These are phyloP conservation scores for Fusarium ramigenum DNA, from an alignment of 2,329 filamentous ascomycete species.

Conservation along the genomic window DNA sequence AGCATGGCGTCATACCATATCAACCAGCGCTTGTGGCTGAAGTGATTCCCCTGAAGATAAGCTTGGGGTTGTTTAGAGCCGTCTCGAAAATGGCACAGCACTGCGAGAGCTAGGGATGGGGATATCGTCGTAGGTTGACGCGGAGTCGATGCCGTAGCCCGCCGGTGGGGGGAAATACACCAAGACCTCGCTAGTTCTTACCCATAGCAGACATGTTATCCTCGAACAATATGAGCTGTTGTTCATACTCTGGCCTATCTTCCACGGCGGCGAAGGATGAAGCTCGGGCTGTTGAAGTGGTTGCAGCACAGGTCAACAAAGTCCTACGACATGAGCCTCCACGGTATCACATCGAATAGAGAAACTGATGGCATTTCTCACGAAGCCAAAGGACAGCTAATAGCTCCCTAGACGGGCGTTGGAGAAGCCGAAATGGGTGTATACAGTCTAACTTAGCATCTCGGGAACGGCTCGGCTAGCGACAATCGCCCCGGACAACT, in stretches of 20 bases:
- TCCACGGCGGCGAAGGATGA: constrained; percentile 69
- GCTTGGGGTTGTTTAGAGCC: constrained; percentile 47
- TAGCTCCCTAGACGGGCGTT: not conserved
- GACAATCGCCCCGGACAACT: constrained; percentile 67
- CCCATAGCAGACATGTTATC: constrained; percentile 38
- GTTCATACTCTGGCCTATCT: constrained; percentile 62
- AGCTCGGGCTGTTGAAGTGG: constrained; percentile 55
- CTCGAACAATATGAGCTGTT: constrained; percentile 41
- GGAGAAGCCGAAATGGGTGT: constrained; percentile 64
- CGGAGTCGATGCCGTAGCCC: constrained; percentile 33
- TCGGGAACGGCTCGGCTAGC: constrained; percentile 57
- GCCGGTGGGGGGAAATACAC: constrained; percentile 27
- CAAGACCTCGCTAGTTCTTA: constrained; percentile 44
- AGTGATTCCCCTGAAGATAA: constrained; percentile 12
- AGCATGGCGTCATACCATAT: constrained; percentile 45
- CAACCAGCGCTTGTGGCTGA: constrained; percentile 55
- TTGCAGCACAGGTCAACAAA: constrained; percentile 56
- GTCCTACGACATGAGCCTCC: constrained; percentile 51
- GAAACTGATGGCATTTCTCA: not conserved
- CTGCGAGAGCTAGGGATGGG: constrained; percentile 50
- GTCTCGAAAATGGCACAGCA: constrained; percentile 51
- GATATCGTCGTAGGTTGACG: constrained; percentile 56
- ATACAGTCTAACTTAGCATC: constrained; percentile 52
- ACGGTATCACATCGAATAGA: constrained; percentile 9
- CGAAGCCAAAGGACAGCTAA: not conserved